Percentiles rank a stretch among this genome's conserved stretches.
phyloP scores from a whole-genome alignment of 345 rosid species.

The Boechera divaricarpa region DNA sequence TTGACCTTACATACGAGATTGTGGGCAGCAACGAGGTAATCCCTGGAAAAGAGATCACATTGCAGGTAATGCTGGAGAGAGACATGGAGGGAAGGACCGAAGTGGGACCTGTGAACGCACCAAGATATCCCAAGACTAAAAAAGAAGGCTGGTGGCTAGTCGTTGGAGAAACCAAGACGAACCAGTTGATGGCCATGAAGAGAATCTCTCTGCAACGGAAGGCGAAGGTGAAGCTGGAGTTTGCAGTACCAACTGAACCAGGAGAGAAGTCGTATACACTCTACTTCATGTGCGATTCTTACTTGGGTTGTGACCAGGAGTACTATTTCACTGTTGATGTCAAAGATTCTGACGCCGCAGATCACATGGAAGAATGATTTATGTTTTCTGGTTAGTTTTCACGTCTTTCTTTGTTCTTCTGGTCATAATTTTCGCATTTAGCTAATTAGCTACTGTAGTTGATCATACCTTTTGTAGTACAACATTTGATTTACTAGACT shows the following conservation, averaged over 20 bases:
- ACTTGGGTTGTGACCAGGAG: constrained; percentile 88
- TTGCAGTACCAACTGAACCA: constrained; percentile 65
- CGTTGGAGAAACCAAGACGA: constrained; percentile 76
- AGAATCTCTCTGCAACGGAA: constrained; percentile 72
- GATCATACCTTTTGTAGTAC: neutral
- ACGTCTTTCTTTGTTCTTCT: neutral
- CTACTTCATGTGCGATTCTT: constrained; percentile 87
- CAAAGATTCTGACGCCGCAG: constrained; percentile 47
- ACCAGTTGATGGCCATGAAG: constrained; percentile 79
- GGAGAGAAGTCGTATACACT: constrained; percentile 66
- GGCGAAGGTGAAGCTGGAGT: constrained; percentile 73
- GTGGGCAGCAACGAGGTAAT: constrained; percentile 53
- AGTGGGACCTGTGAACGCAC: constrained; percentile 76
- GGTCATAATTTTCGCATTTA: neutral
- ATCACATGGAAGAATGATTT: constrained; percentile 39
- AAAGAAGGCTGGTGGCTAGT: constrained; percentile 99
- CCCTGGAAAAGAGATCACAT: constrained; percentile 59
- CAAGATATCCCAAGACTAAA: constrained; percentile 73
- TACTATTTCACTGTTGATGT: constrained; percentile 64
- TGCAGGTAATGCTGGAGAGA: constrained; percentile 78
- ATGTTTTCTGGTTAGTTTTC: neutral
- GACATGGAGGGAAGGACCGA: constrained; percentile 81
- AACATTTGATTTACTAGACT: neutral
- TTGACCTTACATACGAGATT: constrained; percentile 72
- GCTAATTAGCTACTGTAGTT: neutral